Evolutionary conservation across 345 rosid genomes (phyloP).

Genomic region (Firmiana major): DNA sequence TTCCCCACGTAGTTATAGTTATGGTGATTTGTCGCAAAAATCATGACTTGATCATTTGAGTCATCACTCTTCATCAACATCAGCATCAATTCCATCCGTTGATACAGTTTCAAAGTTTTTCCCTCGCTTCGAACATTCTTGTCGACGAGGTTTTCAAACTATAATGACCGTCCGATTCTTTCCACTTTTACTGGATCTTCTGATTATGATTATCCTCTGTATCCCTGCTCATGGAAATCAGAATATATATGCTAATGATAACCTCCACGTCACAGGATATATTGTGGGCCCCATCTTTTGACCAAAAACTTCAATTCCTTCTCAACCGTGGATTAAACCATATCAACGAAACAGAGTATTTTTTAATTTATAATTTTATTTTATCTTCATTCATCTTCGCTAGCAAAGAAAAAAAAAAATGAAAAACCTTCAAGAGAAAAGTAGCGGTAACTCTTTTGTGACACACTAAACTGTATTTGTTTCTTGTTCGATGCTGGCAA

Average conservation of each 20-base stretch:
- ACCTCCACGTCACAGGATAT: not conserved
- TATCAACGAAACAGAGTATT: not conserved
- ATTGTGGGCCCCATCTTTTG: not conserved
- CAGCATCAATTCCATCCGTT: too few species aligned
- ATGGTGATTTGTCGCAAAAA: too few species aligned
- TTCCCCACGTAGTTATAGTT: too few species aligned
- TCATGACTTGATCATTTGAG: too few species aligned
- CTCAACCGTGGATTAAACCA: constrained; percentile 10
- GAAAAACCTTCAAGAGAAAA: not conserved
- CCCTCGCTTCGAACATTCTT: not conserved
- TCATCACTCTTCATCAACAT: too few species aligned
- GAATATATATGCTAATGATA: not conserved
- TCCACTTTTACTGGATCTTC: not conserved
- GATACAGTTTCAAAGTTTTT: too few species aligned
- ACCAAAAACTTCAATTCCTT: not conserved
- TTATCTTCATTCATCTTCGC: not conserved
- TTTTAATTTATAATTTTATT: not conserved
- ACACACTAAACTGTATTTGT: not conserved
- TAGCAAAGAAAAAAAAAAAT: too few species aligned
- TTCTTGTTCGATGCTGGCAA: constrained; percentile 18
- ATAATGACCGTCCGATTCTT: not conserved
- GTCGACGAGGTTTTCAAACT: not conserved
- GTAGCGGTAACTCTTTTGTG: not conserved
- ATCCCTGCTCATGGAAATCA: not conserved
- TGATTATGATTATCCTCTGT: not conserved